Evolutionary conservation across 306 rosid genomes (phyloP).

Genomic region (Acacia crassicarpa): DNA sequence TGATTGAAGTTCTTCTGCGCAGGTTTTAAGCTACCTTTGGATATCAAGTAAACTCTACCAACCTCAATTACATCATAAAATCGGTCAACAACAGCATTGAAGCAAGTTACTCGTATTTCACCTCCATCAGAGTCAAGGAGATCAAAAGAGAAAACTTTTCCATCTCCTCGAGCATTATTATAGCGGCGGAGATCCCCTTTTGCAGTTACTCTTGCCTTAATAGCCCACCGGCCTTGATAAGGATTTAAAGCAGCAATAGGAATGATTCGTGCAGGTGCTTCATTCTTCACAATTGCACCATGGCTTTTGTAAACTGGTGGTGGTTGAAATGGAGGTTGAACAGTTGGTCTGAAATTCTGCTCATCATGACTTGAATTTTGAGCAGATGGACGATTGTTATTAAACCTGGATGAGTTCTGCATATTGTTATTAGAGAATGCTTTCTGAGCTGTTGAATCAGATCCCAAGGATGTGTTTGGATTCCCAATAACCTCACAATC

Average conservation of each 20-base stretch:
- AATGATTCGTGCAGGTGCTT: constrained; percentile 88
- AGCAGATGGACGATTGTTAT: constrained; percentile 36
- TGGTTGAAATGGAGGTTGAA: constrained; percentile 87
- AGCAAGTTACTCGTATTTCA: constrained; percentile 91
- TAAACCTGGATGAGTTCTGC: constrained; percentile 31
- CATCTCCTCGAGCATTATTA: constrained; percentile 96
- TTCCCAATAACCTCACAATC: constrained; percentile 80
- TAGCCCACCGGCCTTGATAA: constrained; percentile 97
- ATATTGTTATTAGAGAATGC: constrained; percentile 28
- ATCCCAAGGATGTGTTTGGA: constrained; percentile 49
- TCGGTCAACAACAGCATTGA: constrained; percentile 94
- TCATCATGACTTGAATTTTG: constrained; percentile 37
- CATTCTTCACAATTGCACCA: constrained; percentile 84
- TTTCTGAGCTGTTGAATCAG: constrained; percentile 49
- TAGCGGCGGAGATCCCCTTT: constrained; percentile 96
- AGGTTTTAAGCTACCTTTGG: constrained; percentile 91
- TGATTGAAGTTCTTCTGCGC: constrained; percentile 93
- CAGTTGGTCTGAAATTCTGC: constrained; percentile 66
- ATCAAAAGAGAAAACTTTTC: constrained; percentile 94
- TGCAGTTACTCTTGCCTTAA: constrained; percentile 95
- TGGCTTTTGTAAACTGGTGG: constrained; percentile 75
- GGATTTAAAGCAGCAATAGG: constrained; percentile 92
- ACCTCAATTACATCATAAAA: constrained; percentile 77
- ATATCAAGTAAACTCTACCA: constrained; percentile 88
- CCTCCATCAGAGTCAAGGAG: constrained; percentile 98